Evolutionary conservation across 306 rosid species (phyloP).

Genomic region (Vigna nakashimae): DNA sequence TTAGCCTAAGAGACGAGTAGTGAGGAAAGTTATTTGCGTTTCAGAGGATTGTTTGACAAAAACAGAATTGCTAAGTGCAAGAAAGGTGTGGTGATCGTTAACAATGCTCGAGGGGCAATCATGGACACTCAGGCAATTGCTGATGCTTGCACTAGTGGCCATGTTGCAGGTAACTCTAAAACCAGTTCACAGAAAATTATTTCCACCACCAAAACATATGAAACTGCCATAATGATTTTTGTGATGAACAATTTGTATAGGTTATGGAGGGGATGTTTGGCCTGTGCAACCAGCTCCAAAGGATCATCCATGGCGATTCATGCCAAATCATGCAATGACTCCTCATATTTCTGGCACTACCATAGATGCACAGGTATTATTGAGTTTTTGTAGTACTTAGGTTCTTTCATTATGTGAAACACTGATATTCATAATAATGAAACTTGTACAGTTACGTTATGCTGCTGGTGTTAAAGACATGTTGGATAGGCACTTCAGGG

Average conservation of each 20-base stretch:
- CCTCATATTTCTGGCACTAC: conserved; percentile 98
- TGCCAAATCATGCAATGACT: conserved; percentile 99
- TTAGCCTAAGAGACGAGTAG: not conserved
- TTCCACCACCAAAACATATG: too few relatives aligned
- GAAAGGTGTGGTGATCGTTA: conserved; percentile 88
- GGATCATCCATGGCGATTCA: conserved; percentile 99
- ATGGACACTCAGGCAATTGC: conserved; percentile 92
- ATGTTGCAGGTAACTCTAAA: conserved; percentile 73
- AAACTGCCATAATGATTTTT: too few relatives aligned
- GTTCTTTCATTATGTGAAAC: conserved; percentile 9
- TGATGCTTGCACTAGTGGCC: conserved; percentile 86
- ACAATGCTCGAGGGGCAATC: conserved; percentile 96
- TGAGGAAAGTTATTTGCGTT: conserved; percentile 39
- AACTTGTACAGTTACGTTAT: conserved; percentile 74
- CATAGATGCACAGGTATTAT: conserved; percentile 91
- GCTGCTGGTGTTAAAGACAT: conserved; percentile 95
- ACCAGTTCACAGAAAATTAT: not conserved
- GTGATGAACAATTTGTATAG: conserved; percentile 44
- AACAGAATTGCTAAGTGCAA: conserved; percentile 77
- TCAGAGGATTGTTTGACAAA: conserved; percentile 84
- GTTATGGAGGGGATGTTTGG: conserved; percentile 98
- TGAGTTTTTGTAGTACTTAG: not conserved
- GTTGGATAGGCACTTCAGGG: conserved; percentile 91
- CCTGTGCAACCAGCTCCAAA: conserved; percentile 97
- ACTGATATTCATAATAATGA: not conserved